Percentiles rank a stretch among this genome's conserved stretches.
Evolutionary conservation across 805 yeast genomes (phyloP).

Genomic region (Isabelozyma heimii): DNA sequence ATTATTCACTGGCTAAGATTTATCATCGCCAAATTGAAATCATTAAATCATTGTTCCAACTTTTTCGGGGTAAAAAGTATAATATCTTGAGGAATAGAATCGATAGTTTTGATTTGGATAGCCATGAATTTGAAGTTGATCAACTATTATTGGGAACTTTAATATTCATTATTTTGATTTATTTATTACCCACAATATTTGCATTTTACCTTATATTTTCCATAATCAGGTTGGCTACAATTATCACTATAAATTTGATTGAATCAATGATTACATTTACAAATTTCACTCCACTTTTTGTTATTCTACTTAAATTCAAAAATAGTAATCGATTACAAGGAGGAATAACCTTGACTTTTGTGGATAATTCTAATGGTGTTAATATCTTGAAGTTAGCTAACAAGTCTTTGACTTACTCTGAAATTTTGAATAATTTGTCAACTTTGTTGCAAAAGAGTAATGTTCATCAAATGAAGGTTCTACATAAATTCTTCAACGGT

Average conservation of each 20-base stretch:
- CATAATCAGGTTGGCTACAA: slow-evolving; percentile 48
- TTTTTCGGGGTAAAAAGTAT: slow-evolving; percentile 86
- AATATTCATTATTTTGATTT: slow-evolving; percentile 73
- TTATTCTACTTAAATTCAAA: slow-evolving; percentile 71
- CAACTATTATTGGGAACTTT: slow-evolving; percentile 87
- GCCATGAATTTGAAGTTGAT: slow-evolving; percentile 68
- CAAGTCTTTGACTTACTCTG: slow-evolving; percentile 34
- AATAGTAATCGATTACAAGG: slow-evolving; percentile 67
- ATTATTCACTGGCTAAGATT: slow-evolving; percentile 73
- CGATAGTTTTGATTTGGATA: slow-evolving; percentile 62
- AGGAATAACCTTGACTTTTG: slow-evolving; percentile 39
- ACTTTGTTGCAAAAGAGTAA: slow-evolving; percentile 27
- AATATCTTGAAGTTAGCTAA: slow-evolving; percentile 31
- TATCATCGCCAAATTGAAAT: slow-evolving; percentile 72
- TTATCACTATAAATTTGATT: slow-evolving; percentile 47
- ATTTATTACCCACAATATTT: slow-evolving; percentile 80
- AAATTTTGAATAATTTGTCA: slow-evolving; percentile 32
- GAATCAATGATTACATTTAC: slow-evolving; percentile 62
- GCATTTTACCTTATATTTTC: slow-evolving; percentile 83
- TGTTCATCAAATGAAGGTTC: slow-evolving; percentile 18
- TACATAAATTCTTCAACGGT: slow-evolving; percentile 25
- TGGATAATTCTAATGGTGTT: slow-evolving; percentile 9
- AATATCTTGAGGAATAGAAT: slow-evolving; percentile 82
- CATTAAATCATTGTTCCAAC: slow-evolving; percentile 69
- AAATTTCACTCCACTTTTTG: slow-evolving; percentile 87